Base-by-base conservation (phyloP, 1,284 basidiomycete genomes). In the Tranzscheliella williamsii region DNA sequence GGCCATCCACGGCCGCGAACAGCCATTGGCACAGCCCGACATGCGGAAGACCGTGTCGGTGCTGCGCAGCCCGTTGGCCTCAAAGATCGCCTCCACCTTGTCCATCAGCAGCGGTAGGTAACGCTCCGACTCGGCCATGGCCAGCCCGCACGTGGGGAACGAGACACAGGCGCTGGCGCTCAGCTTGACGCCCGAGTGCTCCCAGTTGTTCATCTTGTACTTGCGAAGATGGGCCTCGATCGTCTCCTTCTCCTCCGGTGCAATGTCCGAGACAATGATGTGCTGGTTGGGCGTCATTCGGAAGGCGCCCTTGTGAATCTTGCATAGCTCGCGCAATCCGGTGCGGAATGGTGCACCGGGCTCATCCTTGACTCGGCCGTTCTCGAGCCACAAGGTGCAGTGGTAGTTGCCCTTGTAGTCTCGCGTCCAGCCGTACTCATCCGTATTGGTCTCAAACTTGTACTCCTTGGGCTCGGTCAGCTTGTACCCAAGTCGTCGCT, bases 11-110 rank as follows among this genome's bases (percentile, higher is more conserved):
- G 94, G 93, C 54, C 93, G 41, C 26, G 67, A 61, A 45, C 78
- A 79, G 7, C 76, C 75, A 53, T 79, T 79, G 24, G 79, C 74
- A 56, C 78, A 79, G 22, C 75, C 78, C 2, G 75, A 79, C 94
- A 97, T 97, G 51, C 94, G 86, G 91, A 97, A 95, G 48, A 95
- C 86, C 64, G 97, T 93, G 2, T 90, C 87, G 78, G 96, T 92
- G 76, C 92, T 88, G 43, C 91, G 84, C 36, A 98, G 82, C 21
- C 94, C 94, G 67, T 87, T 88, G 75, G 91, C 88, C 77, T 97
- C 92, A 75, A 90, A 91, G 24, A 97, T 88, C 79, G 86, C 86
- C 81, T 98, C 95, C 21, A 98, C 87, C 81, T 97, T 97, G 81
- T 91, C 89, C 61, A 97, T 84, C 36, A 98, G 85, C 20, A 94